Evolutionary conservation across 106 monocot genomes (phyloP).

Genomic region (Apostasia ramifera): DNA sequence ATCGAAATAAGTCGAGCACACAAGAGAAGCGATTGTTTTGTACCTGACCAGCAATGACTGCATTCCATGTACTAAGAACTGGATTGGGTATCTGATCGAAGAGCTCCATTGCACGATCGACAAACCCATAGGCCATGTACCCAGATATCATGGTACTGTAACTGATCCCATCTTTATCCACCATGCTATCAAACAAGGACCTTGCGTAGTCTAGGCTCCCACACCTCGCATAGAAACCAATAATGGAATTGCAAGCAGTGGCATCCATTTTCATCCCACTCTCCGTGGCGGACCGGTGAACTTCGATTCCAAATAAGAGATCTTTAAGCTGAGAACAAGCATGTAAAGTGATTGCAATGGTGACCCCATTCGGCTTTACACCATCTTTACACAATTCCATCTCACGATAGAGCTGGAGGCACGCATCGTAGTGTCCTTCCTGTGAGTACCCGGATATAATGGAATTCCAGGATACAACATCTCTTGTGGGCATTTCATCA

Average conservation of each 20-base stretch:
- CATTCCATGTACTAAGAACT: constrained; percentile 34
- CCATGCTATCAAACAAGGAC: constrained; percentile 23
- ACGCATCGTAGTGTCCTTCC: constrained; percentile 16
- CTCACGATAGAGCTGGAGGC: constrained; percentile 21
- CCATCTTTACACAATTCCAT: constrained; percentile 10
- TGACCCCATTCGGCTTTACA: constrained; percentile 26
- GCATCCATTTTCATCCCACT: constrained; percentile 17
- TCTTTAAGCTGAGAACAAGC: constrained; percentile 35
- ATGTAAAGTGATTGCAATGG: constrained; percentile 23
- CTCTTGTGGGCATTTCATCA: constrained; percentile 20
- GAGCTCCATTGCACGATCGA: constrained; percentile 20
- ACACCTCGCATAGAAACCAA: constrained; percentile 36
- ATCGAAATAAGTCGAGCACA: constrained; percentile 10
- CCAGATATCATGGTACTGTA: constrained; percentile 37
- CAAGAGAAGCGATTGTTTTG: constrained; percentile 22
- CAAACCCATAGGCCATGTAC: constrained; percentile 41
- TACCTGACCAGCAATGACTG: constrained; percentile 25
- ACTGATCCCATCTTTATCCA: constrained; percentile 27
- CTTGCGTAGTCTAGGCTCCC: constrained; percentile 35
- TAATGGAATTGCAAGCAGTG: constrained; percentile 27
- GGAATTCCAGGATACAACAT: constrained; percentile 46
- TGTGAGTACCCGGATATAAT: constrained; percentile 30
- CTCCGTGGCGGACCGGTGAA: constrained; percentile 22
- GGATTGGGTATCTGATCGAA: constrained; percentile 13
- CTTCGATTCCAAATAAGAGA: constrained; percentile 19